Percentiles rank a stretch among this genome's conserved stretches.
Evolutionary conservation across 2,329 filamentous ascomycete species (phyloP).

Genomic region (Fusarium annulatum): DNA sequence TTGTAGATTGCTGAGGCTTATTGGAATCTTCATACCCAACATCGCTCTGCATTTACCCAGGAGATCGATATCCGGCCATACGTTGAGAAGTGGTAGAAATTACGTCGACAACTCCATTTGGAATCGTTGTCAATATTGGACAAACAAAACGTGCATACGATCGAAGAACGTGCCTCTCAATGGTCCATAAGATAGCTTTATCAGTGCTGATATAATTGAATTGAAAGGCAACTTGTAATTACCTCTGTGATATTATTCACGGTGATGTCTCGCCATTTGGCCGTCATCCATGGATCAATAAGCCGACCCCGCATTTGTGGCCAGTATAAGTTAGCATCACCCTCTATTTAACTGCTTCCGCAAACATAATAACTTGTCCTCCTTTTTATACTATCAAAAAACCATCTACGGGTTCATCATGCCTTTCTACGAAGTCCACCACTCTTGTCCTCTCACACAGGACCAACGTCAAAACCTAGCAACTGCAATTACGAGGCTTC

Average conservation of each 20-base stretch:
- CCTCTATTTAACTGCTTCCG: background rate
- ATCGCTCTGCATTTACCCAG: constrained; percentile 80
- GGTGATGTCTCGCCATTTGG: background rate
- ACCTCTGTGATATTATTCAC: background rate
- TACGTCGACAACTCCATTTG: no score
- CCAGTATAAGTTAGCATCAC: background rate
- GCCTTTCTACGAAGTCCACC: constrained; percentile 36
- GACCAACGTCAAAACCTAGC: constrained; percentile 22
- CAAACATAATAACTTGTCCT: background rate
- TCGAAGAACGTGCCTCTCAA: background rate
- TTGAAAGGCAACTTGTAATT: background rate
- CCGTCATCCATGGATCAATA: background rate
- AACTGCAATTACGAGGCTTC: constrained; percentile 18
- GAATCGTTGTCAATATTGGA: background rate
- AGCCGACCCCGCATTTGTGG: constrained; percentile 3
- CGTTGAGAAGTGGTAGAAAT: constrained; percentile 80
- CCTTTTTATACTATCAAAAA: background rate
- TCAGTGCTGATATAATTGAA: background rate
- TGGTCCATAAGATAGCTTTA: background rate
- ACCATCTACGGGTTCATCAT: background rate
- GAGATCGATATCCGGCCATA: constrained; percentile 84
- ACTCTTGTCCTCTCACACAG: constrained; percentile 19
- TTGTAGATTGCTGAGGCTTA: constrained; percentile 84
- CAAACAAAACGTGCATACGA: rapidly evolving
- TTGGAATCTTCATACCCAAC: constrained; percentile 86